phyloP scores from a whole-genome alignment of 441 rosid species.

The Corymbia calophylla region DNA sequence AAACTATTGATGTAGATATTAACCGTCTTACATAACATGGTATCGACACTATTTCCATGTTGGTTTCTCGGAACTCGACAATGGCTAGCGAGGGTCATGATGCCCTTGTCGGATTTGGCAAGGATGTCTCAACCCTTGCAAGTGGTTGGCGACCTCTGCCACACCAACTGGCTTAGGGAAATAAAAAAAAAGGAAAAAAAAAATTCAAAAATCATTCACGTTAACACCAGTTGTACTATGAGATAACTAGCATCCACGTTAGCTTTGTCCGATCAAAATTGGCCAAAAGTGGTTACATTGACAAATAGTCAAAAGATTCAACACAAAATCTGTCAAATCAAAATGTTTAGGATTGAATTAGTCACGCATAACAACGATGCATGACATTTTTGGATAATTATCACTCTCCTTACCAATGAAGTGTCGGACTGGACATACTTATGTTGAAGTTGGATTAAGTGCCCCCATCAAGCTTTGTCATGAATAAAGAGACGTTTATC shows the following conservation, averaged over 20 bases:
- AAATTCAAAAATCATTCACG: accelerated
- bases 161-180: background rate
- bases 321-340: no score
- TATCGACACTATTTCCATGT: no score
- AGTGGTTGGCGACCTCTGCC: accelerated
- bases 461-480: background rate
- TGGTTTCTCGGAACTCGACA: no score
- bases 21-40: accelerated
- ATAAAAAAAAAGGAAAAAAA: no score
- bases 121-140: background rate
- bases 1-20: accelerated
- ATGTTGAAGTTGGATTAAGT: background rate
- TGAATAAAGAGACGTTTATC: background rate
- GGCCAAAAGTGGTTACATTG: accelerated
- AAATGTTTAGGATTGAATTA: no score
- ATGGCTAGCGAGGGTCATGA: no score
- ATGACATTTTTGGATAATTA: no score
- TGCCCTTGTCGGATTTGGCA: background rate
- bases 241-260: accelerated
- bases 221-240: accelerated
- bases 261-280: no score
- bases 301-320: no score
- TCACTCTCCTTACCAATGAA: no score
- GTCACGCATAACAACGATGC: no score
- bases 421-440: no score